Conservation (phyloP, 805 yeast species). For the Vanderwaltozyma polyspora region DNA sequence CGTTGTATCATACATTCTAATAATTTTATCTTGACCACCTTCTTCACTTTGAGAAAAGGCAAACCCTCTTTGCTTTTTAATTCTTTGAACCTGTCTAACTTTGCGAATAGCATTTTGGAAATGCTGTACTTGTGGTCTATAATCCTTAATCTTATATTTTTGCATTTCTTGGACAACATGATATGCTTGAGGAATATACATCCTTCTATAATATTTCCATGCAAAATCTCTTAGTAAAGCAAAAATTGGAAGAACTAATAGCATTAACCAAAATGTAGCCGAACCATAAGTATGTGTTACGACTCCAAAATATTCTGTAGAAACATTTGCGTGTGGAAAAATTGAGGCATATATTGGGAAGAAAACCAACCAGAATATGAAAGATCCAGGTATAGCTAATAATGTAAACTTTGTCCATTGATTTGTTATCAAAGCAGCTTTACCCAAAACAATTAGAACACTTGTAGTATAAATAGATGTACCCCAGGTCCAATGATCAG, state of each 20-base stretch:
- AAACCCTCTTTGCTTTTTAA: slow-evolving; percentile 96
- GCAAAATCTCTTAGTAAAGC: slow-evolving; percentile 80
- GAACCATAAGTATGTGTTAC: slow-evolving; percentile 66
- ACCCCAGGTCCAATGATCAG: slow-evolving; percentile 94
- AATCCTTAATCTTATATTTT: slow-evolving; percentile 85
- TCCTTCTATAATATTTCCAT: slow-evolving; percentile 91
- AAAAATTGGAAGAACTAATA: slow-evolving; percentile 60
- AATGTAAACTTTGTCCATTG: slow-evolving; percentile 93
- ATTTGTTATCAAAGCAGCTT: slow-evolving; percentile 84
- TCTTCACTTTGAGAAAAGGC: slow-evolving; percentile 96
- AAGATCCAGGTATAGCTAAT: slow-evolving; percentile 90
- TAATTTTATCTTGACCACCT: slow-evolving; percentile 75
- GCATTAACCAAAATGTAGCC: slow-evolving; percentile 71
- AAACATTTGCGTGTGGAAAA: slow-evolving; percentile 75
- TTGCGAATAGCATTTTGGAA: slow-evolving; percentile 95
- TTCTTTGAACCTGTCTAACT: slow-evolving; percentile 95
- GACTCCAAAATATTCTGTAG: slow-evolving; percentile 77
- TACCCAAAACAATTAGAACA: slow-evolving; percentile 80
- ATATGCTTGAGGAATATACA: slow-evolving; percentile 82
- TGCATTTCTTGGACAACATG: slow-evolving; percentile 96
- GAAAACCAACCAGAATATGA: slow-evolving; percentile 68
- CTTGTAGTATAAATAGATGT: slow-evolving; percentile 81
- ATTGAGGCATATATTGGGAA: slow-evolving; percentile 79
- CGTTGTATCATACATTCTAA: slow-evolving; percentile 92
- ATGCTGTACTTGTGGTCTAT: slow-evolving; percentile 91